Conservation (phyloP, 768 basidiomycete genomes). For the Hirschioporus abietinus region DNA sequence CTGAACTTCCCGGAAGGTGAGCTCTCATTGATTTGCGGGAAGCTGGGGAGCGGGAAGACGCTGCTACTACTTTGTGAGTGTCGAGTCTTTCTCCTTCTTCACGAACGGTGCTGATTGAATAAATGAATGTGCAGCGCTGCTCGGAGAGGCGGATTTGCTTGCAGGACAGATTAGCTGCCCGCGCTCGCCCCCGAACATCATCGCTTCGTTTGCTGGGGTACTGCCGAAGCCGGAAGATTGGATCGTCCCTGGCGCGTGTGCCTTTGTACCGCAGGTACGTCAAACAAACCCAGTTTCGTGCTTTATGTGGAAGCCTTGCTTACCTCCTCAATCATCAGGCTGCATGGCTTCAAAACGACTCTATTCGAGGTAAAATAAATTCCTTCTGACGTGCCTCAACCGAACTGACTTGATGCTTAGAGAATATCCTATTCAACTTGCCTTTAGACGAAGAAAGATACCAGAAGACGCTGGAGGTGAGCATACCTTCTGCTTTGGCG, state of each 20-base stretch:
- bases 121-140: conserved; percentile 44
- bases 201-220: conserved; percentile 52
- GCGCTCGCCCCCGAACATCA: conserved; percentile 74
- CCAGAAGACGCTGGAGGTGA: conserved; percentile 66
- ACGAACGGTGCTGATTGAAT: background rate
- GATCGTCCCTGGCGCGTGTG: conserved; percentile 73
- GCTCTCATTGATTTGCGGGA: conserved; percentile 82
- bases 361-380: conserved; percentile 45
- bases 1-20: conserved; percentile 75
- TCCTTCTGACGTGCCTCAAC: too few relatives aligned
- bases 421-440: conserved; percentile 77
- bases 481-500: conserved; percentile 20
- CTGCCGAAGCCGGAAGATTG: conserved; percentile 52
- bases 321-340: conserved; percentile 22
- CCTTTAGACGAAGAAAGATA: conserved; percentile 74
- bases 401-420: conserved; percentile 16
- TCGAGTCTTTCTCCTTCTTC: background rate
- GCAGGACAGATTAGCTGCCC: conserved; percentile 80
- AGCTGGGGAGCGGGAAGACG: conserved; percentile 87
- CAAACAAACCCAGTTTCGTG: background rate
- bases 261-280: conserved; percentile 77
- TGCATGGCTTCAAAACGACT: conserved; percentile 72
- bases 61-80: conserved; percentile 51
- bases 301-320: background rate
- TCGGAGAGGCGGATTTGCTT: conserved; percentile 85